A percentile compares a stretch with the other conserved stretches of the same genome.
phyloP scores from a whole-genome alignment of 2,329 filamentous ascomycete genomes.

The Verticillium albo-atrum region DNA sequence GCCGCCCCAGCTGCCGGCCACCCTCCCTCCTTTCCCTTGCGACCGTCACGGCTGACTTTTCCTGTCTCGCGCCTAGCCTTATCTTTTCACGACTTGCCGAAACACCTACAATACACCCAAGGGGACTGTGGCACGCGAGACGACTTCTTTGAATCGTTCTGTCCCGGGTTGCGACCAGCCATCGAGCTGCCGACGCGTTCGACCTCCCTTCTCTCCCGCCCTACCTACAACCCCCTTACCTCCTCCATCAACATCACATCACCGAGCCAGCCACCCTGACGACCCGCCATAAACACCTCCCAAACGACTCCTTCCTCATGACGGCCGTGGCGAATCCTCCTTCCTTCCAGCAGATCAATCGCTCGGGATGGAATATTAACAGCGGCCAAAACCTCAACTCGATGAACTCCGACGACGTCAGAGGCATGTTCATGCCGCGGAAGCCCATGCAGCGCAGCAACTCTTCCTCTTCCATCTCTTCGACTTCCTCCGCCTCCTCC shows the following conservation, averaged over 20 bases:
- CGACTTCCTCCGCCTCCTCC: conserved; percentile 54
- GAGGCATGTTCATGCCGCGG: conserved; percentile 84
- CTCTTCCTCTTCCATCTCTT: conserved; percentile 84
- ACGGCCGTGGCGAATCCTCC: conserved; percentile 64
- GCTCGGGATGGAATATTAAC: conserved; percentile 63
- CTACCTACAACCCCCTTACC: background rate
- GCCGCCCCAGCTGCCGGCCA: background rate
- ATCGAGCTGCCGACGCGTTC: background rate
- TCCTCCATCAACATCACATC: background rate
- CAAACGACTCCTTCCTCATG: conserved; percentile 43
- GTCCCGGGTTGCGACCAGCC: background rate
- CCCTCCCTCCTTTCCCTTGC: background rate
- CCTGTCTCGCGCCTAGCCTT: background rate
- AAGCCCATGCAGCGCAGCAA: conserved; percentile 83
- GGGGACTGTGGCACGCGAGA: background rate
- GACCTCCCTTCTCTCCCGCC: background rate
- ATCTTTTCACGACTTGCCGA: background rate
- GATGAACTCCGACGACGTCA: conserved; percentile 79
- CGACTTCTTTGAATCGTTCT: background rate
- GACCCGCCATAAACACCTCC: background rate
- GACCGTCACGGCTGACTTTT: background rate
- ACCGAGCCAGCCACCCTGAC: background rate
- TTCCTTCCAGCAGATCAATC: conserved; percentile 58
- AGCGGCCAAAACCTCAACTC: conserved; percentile 49
- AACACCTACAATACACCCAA: background rate